Evolutionary conservation across 371 early-diverging fungal genomes (phyloP), one percentile per base, ranked within the genome.

Genomic region (Coemansia sp.): DNA sequence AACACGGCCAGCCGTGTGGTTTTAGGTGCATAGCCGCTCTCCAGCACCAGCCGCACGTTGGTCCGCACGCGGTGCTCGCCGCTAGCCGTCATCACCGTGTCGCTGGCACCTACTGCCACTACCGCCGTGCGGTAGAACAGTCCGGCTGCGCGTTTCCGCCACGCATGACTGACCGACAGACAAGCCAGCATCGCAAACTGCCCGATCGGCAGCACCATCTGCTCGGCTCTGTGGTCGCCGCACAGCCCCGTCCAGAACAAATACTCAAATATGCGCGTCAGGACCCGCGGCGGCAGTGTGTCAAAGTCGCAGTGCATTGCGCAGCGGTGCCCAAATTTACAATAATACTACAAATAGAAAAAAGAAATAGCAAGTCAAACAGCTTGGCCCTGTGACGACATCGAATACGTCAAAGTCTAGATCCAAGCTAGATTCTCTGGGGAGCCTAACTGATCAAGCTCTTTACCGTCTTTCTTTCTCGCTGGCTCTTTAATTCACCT

Each of bases 11-110:
- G 51, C 4, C 37, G 39, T 0, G 42, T 34, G 12, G 72, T 52
- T 51, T 68, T 62, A 29, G 72, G 69, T 29, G 72, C 72, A n/a
- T 68, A 67, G 11, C 72, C 72, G 64, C 72, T 72, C 33, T 64
- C 60, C 12, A 72, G 53, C 1, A 68, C 9, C 57, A 72, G 64
- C 48, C 32, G 55, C 4, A 72, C 29, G 34, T 67, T 72, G 38
- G 60, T 60, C 16, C 47, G 38, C 14, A 58, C 47, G 5, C 42
- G 39, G 11, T 31, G 31, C 9, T 24, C 14, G 1, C 55, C 55
- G 1, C 14, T 5, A 1, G 40, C 40, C 8, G 55, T 55, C 9
- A n/a, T 8, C 14, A 47, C 7, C 14, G 38, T 49, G 37, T 62
- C 39, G 5, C 38, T 32, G 12, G 47, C n/a, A 12, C 67, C 60